A percentile compares a stretch with the other conserved stretches of the same genome.
Conservation (phyloP, 352 stramenopile species). For the Globisporangium cederbergense region DNA sequence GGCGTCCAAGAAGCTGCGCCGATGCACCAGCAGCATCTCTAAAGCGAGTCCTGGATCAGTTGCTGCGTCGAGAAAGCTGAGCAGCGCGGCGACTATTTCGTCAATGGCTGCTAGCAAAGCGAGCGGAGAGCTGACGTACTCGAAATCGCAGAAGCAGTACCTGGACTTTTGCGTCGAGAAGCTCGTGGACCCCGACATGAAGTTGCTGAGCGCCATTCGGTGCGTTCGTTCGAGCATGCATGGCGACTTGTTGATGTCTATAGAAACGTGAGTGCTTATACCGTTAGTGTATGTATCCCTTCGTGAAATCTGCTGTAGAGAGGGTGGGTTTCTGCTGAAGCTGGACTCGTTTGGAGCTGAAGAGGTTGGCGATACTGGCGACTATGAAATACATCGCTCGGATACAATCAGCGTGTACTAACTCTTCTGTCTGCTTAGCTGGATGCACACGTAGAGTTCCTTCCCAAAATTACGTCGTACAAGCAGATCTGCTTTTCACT, state of each 20-base stretch:
- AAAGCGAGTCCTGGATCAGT: background rate
- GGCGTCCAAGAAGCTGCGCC: constrained; percentile 18
- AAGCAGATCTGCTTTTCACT: constrained; percentile 48
- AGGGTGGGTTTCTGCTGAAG: constrained; percentile 37
- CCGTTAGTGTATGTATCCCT: background rate
- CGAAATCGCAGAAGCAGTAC: constrained; percentile 47
- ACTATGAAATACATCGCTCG: background rate
- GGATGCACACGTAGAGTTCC: constrained; percentile 43
- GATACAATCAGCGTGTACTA: background rate
- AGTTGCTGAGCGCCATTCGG: constrained; percentile 38
- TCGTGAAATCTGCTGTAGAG: constrained; percentile 3
- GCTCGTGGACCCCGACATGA: constrained; percentile 41
- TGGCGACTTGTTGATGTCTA: background rate
- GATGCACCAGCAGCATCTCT: constrained; percentile 5
- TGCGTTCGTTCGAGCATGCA: background rate
- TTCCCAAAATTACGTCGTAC: constrained; percentile 29
- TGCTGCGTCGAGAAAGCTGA: background rate
- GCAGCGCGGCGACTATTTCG: background rate
- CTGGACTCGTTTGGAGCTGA: constrained; percentile 48
- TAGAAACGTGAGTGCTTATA: background rate
- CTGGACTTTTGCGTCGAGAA: constrained; percentile 56
- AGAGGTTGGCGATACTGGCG: constrained; percentile 28
- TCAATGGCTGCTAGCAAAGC: constrained; percentile 13
- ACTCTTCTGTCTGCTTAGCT: constrained; percentile 24
- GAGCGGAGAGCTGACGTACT: constrained; percentile 17